These are phyloP conservation scores for Kluyveromyces nonfermentans DNA, from an alignment of 805 yeast genomes.

Conservation along the genomic window DNA sequence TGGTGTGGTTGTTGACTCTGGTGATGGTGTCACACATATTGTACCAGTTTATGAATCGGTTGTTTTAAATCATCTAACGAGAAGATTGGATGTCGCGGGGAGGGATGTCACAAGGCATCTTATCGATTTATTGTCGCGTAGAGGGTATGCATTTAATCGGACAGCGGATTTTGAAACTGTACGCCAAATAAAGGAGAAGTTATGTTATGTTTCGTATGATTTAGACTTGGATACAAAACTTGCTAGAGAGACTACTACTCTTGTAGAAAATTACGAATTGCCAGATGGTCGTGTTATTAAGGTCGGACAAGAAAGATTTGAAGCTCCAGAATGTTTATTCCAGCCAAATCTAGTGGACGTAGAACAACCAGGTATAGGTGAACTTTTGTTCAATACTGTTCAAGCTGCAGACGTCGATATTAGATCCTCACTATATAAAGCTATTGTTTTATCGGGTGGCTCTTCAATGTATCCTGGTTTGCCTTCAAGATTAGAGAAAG, in stretches of 20 bases:
- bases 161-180: slow-evolving; percentile 98
- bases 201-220: slow-evolving; percentile 92
- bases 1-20: slow-evolving; percentile 97
- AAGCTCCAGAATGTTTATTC: slow-evolving; percentile 93
- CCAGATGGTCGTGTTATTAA: slow-evolving; percentile 95
- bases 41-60: slow-evolving; percentile 97
- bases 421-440: slow-evolving; percentile 78
- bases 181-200: slow-evolving; percentile 92
- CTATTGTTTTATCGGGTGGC: slow-evolving; percentile 94
- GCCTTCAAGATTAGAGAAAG: slow-evolving; percentile 92
- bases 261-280: slow-evolving; percentile 83
- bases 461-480: slow-evolving; percentile 98
- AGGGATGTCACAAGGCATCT: slow-evolving; percentile 96
- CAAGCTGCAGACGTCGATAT: slow-evolving; percentile 94
- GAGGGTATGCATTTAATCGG: slow-evolving; percentile 97
- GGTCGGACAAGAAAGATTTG: slow-evolving; percentile 92
- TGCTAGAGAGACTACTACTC: slow-evolving; percentile 89
- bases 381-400: slow-evolving; percentile 79
- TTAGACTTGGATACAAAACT: slow-evolving; percentile 79
- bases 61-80: slow-evolving; percentile 88
- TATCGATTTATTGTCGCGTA: slow-evolving; percentile 80
- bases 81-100: slow-evolving; percentile 94
- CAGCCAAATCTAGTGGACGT: slow-evolving; percentile 93
- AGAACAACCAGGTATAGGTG: slow-evolving; percentile 96
- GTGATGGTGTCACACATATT: slow-evolving; percentile 97